These are phyloP conservation scores for Kazachstania africana DNA, from an alignment of 805 yeast species.

Conservation along the genomic window DNA sequence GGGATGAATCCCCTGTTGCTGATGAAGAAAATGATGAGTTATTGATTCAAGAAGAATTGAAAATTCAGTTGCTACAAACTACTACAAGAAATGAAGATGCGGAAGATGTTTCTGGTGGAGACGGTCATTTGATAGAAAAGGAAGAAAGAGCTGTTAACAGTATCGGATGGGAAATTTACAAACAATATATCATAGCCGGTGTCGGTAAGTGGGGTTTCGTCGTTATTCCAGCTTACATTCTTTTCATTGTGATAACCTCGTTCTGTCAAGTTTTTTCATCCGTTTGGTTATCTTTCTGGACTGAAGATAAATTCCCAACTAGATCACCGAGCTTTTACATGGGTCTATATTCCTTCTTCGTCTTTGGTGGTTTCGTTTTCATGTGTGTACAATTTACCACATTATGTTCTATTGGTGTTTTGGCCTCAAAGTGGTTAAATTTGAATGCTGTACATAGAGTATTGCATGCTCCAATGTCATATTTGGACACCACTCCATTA, in stretches of 20 bases:
- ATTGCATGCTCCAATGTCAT: conserved; percentile 71
- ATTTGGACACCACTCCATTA: conserved; percentile 75
- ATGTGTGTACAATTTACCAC: conserved; percentile 25
- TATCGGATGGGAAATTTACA: conserved; percentile 38
- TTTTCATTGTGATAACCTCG: conserved; percentile 18
- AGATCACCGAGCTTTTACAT: conserved; percentile 50
- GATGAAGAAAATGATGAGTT: conserved; percentile 12
- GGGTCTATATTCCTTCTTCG: conserved; percentile 60
- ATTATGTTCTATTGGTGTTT: conserved; percentile 32
- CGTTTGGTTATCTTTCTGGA: conserved; percentile 80
- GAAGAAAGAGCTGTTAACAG: conserved; percentile 53
- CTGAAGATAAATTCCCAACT: conserved; percentile 38
- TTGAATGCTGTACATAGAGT: conserved; percentile 47
- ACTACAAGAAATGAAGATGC: conserved; percentile 9
- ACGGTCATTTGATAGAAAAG: conserved; percentile 32
- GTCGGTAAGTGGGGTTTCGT: conserved; percentile 33
- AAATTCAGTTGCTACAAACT: conserved; percentile 2
- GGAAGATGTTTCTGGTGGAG: conserved; percentile 6
- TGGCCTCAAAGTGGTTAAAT: conserved; percentile 49
- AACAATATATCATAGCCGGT: conserved; percentile 41
- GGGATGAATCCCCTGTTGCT: no score
- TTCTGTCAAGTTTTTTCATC: conserved; percentile 25
- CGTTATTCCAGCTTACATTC: conserved; percentile 13
- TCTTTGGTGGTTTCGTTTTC: conserved; percentile 36
- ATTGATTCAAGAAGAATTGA: conserved; percentile 1